Conservation (phyloP, 2,329 filamentous ascomycete genomes). For the Ceratocystis destructans region DNA sequence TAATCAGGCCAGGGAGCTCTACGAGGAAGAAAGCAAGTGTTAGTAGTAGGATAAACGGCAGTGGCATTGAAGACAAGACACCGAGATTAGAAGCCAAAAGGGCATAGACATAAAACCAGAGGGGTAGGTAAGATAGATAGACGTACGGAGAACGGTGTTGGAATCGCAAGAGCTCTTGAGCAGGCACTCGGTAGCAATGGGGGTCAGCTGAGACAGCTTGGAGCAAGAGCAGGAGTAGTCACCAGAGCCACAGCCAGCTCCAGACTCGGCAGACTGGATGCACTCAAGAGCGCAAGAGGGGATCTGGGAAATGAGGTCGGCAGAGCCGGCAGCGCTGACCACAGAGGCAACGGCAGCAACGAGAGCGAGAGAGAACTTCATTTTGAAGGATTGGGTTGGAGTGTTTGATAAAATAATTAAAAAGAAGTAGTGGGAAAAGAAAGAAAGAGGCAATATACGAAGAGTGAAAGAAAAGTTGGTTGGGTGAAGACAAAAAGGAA, state of each 20-base stretch:
- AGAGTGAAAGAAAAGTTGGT: not conserved
- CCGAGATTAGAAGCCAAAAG: too few relatives aligned
- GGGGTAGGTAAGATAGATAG: too few relatives aligned
- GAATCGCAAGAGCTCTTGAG: conserved; percentile 24
- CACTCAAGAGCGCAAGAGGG: conserved; percentile 18
- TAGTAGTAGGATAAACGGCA: conserved; percentile 8
- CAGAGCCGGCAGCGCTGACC: conserved; percentile 14
- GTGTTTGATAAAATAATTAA: not conserved
- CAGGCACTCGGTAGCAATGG: conserved; percentile 15
- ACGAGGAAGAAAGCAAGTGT: not conserved
- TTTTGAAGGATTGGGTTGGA: conserved; percentile 11
- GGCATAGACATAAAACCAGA: too few relatives aligned
- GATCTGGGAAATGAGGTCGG: conserved; percentile 17
- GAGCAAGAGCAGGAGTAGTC: conserved; percentile 19
- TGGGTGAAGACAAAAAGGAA: not conserved
- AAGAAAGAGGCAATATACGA: not conserved
- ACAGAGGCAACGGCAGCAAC: conserved; percentile 10
- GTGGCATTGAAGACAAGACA: too few relatives aligned
- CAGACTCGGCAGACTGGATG: conserved; percentile 14
- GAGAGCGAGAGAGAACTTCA: conserved; percentile 17
- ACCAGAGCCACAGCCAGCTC: conserved; percentile 11
- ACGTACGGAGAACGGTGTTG: conserved; percentile 29
- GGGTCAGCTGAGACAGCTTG: conserved; percentile 12
- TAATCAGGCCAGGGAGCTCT: conserved; percentile 22
- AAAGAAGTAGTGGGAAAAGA: not conserved